Conservation (phyloP, 805 yeast species). For the Teunomyces panamensis region DNA sequence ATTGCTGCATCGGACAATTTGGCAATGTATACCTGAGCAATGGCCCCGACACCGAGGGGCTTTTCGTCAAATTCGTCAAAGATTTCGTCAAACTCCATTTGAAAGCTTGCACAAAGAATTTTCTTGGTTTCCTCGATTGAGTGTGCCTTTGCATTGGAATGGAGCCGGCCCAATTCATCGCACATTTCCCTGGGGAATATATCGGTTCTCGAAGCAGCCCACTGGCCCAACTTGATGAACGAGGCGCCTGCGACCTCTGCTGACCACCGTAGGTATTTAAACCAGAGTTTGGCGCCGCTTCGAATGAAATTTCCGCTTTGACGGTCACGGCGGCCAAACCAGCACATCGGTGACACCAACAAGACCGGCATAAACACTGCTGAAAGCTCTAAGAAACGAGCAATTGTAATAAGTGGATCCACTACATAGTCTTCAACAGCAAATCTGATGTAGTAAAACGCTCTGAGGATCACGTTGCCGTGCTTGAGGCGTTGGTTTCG, state of each 20-base stretch:
- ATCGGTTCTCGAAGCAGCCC: conserved; percentile 98
- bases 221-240: conserved; percentile 88
- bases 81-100: conserved; percentile 60
- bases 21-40: conserved; percentile 91
- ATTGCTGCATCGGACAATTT: conserved; percentile 51
- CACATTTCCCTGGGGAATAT: conserved; percentile 81
- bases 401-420: conserved; percentile 68
- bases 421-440: conserved; percentile 50
- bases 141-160: conserved; percentile 81
- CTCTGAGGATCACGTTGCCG: conserved; percentile 24
- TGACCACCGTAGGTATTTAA: conserved; percentile 53
- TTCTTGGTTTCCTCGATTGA: conserved; percentile 56
- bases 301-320: conserved; percentile 28
- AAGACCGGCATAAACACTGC: conserved; percentile 69
- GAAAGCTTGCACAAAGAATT: conserved; percentile 58
- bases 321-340: conserved; percentile 48
- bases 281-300: conserved; percentile 73
- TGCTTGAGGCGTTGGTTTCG: conserved; percentile 24
- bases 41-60: conserved; percentile 97
- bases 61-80: conserved; percentile 72
- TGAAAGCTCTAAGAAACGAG: conserved; percentile 68
- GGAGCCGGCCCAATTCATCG: conserved; percentile 69
- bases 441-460: conserved; percentile 41
- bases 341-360: conserved; percentile 60
- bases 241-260: conserved; percentile 92